phyloP scores from a whole-genome alignment of 257 asterid genomes.

The Paraleonurus japonicus region DNA sequence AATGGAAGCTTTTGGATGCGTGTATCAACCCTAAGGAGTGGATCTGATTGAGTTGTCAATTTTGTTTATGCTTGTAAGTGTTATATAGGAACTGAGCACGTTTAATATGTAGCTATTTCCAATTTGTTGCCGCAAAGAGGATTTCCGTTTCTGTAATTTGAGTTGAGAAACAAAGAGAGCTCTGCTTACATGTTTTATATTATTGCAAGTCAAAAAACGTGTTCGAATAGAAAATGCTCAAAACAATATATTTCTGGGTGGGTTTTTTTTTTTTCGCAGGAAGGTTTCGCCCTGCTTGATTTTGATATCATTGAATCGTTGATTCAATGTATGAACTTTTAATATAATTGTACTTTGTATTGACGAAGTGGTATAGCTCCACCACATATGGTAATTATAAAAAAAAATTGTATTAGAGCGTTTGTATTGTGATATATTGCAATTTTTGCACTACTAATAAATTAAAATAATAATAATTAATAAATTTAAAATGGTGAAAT shows the following conservation, averaged over 20 bases:
- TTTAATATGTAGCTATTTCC: background rate
- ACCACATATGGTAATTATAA: too few species aligned
- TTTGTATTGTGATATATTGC: too few species aligned
- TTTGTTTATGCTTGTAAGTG: background rate
- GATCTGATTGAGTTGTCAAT: slow-evolving; percentile 54
- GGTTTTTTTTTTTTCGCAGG: too few species aligned
- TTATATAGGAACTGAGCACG: background rate
- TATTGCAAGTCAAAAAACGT: background rate
- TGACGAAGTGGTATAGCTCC: too few species aligned
- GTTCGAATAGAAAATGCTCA: background rate
- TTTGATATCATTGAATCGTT: too few species aligned
- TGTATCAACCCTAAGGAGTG: slow-evolving; percentile 97
- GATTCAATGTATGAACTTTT: too few species aligned
- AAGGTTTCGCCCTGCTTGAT: too few species aligned
- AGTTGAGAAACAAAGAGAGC: background rate
- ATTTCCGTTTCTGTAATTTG: background rate
- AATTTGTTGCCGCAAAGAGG: background rate
- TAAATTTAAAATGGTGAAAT: too few species aligned
- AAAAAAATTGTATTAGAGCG: too few species aligned
- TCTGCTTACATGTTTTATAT: background rate
- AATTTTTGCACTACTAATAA: too few species aligned
- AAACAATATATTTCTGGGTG: background rate
- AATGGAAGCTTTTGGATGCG: slow-evolving; percentile 95
- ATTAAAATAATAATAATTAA: too few species aligned
- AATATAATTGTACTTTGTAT: too few species aligned